Evolutionary conservation across 345 rosid species (phyloP).

Genomic region (Pugionium dolabratum): DNA sequence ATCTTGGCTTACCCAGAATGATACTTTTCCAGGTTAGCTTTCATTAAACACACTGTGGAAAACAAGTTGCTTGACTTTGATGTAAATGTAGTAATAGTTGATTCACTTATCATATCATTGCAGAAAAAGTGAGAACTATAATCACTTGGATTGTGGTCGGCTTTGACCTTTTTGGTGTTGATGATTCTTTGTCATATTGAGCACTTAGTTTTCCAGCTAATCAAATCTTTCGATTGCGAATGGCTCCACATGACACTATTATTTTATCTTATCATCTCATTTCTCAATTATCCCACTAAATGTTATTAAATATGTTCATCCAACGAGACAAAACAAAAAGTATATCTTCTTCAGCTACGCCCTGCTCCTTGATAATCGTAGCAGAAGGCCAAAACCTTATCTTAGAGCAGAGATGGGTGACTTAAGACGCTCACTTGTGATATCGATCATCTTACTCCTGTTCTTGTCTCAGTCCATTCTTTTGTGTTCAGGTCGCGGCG

Average conservation of each 20-base stretch:
- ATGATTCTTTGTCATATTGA: conserved; percentile 17
- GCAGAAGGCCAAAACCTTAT: conserved; percentile 7
- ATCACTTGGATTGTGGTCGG: conserved; percentile 9
- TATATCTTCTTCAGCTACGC: not conserved
- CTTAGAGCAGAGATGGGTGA: conserved; percentile 30
- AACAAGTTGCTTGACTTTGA: conserved; percentile 22
- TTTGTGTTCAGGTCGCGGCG: conserved; percentile 27
- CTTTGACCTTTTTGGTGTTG: conserved; percentile 5
- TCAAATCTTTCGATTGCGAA: conserved; percentile 4
- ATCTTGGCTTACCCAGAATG: conserved; percentile 30
- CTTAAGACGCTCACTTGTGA: conserved; percentile 14
- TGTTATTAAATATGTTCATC: not conserved
- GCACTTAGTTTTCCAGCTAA: not conserved
- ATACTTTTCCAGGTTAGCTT: conserved; percentile 27
- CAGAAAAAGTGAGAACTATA: not conserved
- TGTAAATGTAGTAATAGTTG: conserved; percentile 7
- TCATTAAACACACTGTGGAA: not conserved
- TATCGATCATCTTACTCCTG: conserved; percentile 26
- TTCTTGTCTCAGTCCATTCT: conserved; percentile 32
- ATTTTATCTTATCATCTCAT: not conserved
- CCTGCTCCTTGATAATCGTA: conserved; percentile 23
- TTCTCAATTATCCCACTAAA: conserved; percentile 7
- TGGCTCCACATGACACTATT: conserved; percentile 21
- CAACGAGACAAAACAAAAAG: not conserved
- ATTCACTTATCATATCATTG: conserved; percentile 16